Evolutionary conservation across 306 rosid species (phyloP), one percentile per base, ranked within the genome.

Genomic region (Medicago lupulina): DNA sequence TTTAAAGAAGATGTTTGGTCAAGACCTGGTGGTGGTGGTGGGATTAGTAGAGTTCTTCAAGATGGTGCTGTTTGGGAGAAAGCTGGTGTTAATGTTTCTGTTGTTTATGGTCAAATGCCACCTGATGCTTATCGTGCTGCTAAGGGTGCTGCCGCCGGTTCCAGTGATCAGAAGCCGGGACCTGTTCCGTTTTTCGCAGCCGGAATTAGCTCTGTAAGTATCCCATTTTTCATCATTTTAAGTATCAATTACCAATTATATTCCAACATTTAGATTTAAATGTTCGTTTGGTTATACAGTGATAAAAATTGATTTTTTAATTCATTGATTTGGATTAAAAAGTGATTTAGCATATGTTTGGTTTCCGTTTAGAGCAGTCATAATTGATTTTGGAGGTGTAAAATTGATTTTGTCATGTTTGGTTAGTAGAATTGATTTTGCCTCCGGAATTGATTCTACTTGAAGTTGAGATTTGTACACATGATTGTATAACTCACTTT

Each of bases 1-100:
- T 95, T 95, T 53, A 95, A 89, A 68, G 99, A 95, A 83, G 99
- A 95, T 17, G 99, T 95, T 2, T 95, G 99, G 99, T 92, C 99
- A 8, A 86, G 99, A 55, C 97, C 99, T 7, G 99, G 99, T 0
- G 97, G 99, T 3, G 97, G 99, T 6, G 99, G 99, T 0, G 99
- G 99, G 8, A 95, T 95, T 23, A 95, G 99, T 59, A 88, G 97
- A 89, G 99, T 95, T 23, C 90, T 95, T 18, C 99, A 95, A 21
- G 96, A 92, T 41, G 97, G 99, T 31, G 93, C 91, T 44, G 90
- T 95, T 76, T 92, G 90, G 91, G 99, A 95, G 89, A 95, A 95
- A 78, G 99, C 99, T 43, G 99, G 99, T 8, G 99, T 95, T 23
- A 95, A 95, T 82, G 99, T 95, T 23, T 92, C 97, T 4, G 97